Evolutionary conservation across 805 yeast species (phyloP).

Genomic region (Starmerella apicola): DNA sequence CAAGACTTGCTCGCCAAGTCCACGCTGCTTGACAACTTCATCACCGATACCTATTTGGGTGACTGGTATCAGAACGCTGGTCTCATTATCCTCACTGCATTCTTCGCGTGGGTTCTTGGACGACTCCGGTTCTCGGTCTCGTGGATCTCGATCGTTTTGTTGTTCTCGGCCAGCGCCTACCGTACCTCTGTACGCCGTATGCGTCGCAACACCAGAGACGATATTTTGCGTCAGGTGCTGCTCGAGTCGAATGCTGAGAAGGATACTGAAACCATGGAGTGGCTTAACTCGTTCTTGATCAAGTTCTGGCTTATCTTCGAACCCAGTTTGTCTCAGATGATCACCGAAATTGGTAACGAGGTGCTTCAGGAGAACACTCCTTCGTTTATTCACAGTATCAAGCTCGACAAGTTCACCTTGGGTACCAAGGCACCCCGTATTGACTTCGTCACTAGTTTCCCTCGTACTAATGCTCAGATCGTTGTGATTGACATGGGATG

Average conservation of each 20-base stretch:
- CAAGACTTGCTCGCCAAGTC: slow-evolving; percentile 57
- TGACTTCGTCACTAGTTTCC: slow-evolving; percentile 78
- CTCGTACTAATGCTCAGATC: slow-evolving; percentile 80
- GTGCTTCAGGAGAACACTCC: slow-evolving; percentile 74
- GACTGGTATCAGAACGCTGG: slow-evolving; percentile 96
- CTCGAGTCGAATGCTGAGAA: slow-evolving; percentile 60
- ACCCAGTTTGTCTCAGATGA: slow-evolving; percentile 77
- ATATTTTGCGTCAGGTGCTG: slow-evolving; percentile 75
- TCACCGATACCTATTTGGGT: slow-evolving; percentile 71
- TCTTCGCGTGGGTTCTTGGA: slow-evolving; percentile 70
- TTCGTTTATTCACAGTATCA: slow-evolving; percentile 64
- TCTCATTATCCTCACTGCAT: slow-evolving; percentile 50
- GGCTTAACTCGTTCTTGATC: slow-evolving; percentile 81
- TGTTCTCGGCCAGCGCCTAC: slow-evolving; percentile 55
- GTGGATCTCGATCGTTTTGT: slow-evolving; percentile 61
- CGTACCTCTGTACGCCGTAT: slow-evolving; percentile 74
- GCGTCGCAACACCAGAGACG: slow-evolving; percentile 61
- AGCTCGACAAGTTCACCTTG: slow-evolving; percentile 78
- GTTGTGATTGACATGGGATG: slow-evolving; percentile 97
- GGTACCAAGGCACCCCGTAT: slow-evolving; percentile 95
- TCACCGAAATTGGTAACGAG: slow-evolving; percentile 75
- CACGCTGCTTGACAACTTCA: slow-evolving; percentile 59
- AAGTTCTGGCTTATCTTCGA: slow-evolving; percentile 88
- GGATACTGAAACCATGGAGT: slow-evolving; percentile 88
- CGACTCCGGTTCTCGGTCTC: slow-evolving; percentile 64